Evolutionary conservation across 345 rosid species (phyloP).

Genomic region (Eucalyptus erythrocorys): DNA sequence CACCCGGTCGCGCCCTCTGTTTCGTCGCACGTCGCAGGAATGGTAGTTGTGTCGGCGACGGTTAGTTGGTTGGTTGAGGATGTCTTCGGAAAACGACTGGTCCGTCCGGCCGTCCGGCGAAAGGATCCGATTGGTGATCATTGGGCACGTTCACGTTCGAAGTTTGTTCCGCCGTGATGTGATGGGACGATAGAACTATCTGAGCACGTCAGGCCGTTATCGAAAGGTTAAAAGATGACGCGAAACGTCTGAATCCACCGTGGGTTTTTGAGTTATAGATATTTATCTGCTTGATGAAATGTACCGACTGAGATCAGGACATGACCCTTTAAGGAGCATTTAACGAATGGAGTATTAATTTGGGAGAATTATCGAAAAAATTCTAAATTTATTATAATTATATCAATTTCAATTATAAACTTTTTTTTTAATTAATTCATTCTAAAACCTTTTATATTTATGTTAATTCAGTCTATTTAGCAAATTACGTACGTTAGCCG

Average conservation of each 20-base stretch:
- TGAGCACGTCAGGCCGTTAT: not conserved
- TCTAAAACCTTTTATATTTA: fast-evolving
- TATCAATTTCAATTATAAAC: too few relatives aligned
- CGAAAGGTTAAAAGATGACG: not conserved
- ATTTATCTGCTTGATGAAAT: not conserved
- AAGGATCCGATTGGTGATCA: not conserved
- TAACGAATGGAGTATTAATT: not conserved
- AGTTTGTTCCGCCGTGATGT: not conserved
- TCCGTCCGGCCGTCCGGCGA: not conserved
- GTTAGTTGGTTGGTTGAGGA: not conserved
- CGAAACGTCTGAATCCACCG: not conserved
- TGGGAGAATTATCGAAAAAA: too few relatives aligned
- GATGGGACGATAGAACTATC: not conserved
- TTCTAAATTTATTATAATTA: fast-evolving
- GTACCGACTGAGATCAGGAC: not conserved
- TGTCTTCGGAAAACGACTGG: not conserved
- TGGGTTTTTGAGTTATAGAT: not conserved
- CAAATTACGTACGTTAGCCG: fast-evolving
- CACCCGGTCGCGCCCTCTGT: not conserved
- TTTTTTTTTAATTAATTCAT: fast-evolving
- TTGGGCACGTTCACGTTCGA: not conserved
- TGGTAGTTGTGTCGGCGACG: conserved; percentile 1
- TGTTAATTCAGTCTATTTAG: fast-evolving
- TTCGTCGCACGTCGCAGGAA: not conserved
- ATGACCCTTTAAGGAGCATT: not conserved